Percentiles rank a stretch among this genome's conserved stretches.
Evolutionary conservation across 495 filamentous ascomycete species (phyloP).

Genomic region (Alectoria sarmentosa): DNA sequence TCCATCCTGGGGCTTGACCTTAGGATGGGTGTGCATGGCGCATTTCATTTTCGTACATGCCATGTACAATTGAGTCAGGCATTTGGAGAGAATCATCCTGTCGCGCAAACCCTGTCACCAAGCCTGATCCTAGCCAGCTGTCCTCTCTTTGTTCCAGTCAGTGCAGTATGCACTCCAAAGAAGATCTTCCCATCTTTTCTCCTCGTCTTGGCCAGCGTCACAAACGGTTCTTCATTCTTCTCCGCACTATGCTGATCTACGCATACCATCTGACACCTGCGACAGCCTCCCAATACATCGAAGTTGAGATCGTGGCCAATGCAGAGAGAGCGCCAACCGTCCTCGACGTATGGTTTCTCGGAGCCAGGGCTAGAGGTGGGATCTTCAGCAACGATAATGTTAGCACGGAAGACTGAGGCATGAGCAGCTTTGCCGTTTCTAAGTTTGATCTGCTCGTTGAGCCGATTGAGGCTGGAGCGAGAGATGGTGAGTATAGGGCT

Average conservation of each 20-base stretch:
- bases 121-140: constrained; percentile 14
- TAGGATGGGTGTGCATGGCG: neutral
- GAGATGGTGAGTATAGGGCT: constrained; percentile 84
- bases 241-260: constrained; percentile 77
- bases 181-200: constrained; percentile 73
- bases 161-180: constrained; percentile 71
- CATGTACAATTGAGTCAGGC: neutral
- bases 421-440: constrained; percentile 42
- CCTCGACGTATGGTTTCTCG: constrained; percentile 51
- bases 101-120: constrained; percentile 18
- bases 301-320: constrained; percentile 42
- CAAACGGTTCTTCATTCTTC: constrained; percentile 76
- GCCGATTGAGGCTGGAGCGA: constrained; percentile 63
- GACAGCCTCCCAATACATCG: constrained; percentile 71
- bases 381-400: constrained; percentile 56
- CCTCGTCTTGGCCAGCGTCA: constrained; percentile 79
- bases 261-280: constrained; percentile 93
- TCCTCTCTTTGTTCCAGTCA: constrained; percentile 21
- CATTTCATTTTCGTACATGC: neutral
- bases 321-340: constrained; percentile 38
- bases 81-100: neutral
- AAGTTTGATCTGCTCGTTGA: constrained; percentile 35
- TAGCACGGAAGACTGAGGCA: constrained; percentile 62
- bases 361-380: constrained; percentile 31
- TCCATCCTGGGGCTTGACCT: neutral